These are phyloP conservation scores for Malus hybrid DNA, from an alignment of 331 rosid species.

Conservation along the genomic window DNA sequence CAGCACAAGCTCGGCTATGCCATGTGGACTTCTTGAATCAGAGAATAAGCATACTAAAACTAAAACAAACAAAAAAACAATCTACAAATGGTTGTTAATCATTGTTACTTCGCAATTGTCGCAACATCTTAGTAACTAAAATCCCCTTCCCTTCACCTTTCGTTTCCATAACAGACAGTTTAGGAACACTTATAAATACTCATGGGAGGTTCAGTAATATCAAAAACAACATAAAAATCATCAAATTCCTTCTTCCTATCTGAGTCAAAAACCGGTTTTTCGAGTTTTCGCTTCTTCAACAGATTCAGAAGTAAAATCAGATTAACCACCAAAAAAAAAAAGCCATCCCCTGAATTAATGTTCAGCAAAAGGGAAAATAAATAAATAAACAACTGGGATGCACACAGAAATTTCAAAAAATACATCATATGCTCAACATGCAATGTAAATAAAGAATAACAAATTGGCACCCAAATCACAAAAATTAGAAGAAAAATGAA, in stretches of 20 bases:
- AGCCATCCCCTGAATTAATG: neutral
- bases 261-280: neutral
- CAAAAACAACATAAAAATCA: neutral
- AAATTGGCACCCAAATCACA: constrained; percentile 1
- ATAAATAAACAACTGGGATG: neutral
- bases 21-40: neutral
- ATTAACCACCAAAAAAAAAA: neutral
- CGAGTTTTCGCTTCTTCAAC: neutral
- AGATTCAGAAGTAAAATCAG: neutral
- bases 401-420: neutral
- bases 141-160: neutral
- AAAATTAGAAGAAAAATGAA: neutral
- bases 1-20: neutral
- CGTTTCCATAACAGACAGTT: neutral
- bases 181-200: neutral
- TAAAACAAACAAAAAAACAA: neutral
- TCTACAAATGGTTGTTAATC: neutral
- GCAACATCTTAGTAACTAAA: neutral
- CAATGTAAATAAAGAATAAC: neutral
- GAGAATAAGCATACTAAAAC: neutral
- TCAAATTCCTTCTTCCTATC: neutral
- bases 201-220: neutral
- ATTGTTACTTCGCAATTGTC: neutral
- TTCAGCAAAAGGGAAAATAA: neutral
- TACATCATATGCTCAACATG: neutral